phyloP scores from a whole-genome alignment of 1,284 basidiomycete species.

The Marasmius sp. region DNA sequence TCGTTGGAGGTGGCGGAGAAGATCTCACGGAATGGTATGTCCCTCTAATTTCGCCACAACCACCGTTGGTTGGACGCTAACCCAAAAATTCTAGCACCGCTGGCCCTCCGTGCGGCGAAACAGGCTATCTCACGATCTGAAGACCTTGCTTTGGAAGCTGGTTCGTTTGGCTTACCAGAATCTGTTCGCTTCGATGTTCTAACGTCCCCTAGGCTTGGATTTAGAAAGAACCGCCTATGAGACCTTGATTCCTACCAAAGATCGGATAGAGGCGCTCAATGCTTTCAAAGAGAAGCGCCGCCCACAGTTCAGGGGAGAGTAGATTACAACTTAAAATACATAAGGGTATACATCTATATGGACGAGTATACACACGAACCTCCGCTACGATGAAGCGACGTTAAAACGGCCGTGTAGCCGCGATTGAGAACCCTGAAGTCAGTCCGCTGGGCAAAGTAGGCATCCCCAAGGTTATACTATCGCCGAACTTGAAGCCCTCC shows the following conservation, averaged over 20 bases:
- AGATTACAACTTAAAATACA: slow-evolving; percentile 28
- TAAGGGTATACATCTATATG: slow-evolving; percentile 22
- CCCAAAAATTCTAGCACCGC: slow-evolving; percentile 58
- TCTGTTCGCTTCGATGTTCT: slow-evolving; percentile 17
- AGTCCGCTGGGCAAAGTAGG: slow-evolving; percentile 49
- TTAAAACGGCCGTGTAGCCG: slow-evolving; percentile 32
- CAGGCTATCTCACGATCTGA: slow-evolving; percentile 81
- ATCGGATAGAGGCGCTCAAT: slow-evolving; percentile 82
- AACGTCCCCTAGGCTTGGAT: slow-evolving; percentile 62
- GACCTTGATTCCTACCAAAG: slow-evolving; percentile 74
- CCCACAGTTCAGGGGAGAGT: slow-evolving; percentile 85
- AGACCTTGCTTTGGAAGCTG: slow-evolving; percentile 75
- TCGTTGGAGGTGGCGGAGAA: slow-evolving; percentile 64
- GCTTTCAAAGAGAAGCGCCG: slow-evolving; percentile 90
- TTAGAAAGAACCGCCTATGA: slow-evolving; percentile 90
- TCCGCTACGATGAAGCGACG: slow-evolving; percentile 9
- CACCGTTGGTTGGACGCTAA: slow-evolving; percentile 6
- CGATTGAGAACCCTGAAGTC: slow-evolving; percentile 49
- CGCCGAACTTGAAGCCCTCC: slow-evolving; percentile 35
- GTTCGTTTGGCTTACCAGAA: slow-evolving; percentile 33
- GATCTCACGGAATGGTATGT: slow-evolving; percentile 70
- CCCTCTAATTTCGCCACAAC: not conserved
- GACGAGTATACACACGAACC: slow-evolving; percentile 18
- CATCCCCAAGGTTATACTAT: slow-evolving; percentile 56
- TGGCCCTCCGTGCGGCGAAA: slow-evolving; percentile 89